phyloP scores from a whole-genome alignment of 1,284 basidiomycete species.

The Ceraceosorus guamensis region DNA sequence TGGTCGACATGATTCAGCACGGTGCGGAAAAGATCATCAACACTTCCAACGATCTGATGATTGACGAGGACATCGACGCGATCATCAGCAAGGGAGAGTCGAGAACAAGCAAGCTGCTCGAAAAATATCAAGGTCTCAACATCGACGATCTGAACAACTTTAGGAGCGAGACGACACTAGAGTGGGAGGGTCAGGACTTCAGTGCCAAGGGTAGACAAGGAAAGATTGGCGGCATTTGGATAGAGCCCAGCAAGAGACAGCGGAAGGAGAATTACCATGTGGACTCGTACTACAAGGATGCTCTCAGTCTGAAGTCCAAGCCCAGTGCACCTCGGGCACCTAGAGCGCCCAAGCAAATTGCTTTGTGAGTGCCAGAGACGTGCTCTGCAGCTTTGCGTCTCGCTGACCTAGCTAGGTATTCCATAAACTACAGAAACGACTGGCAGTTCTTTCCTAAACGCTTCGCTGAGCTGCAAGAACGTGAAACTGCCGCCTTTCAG shows the following conservation, averaged over 20 bases:
- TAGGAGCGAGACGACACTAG: conserved; percentile 70
- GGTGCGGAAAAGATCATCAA: conserved; percentile 97
- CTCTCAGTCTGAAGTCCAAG: conserved; percentile 62
- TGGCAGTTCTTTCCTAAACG: conserved; percentile 93
- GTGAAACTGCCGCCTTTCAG: conserved; percentile 56
- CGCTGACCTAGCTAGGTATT: too few species aligned
- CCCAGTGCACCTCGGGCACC: conserved; percentile 76
- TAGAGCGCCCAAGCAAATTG: conserved; percentile 80
- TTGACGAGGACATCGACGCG: conserved; percentile 88
- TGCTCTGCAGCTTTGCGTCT: background rate
- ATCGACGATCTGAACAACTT: conserved; percentile 95
- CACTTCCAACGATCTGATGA: conserved; percentile 56
- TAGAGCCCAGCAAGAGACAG: conserved; percentile 90
- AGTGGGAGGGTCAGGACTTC: conserved; percentile 97
- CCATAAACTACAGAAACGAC: conserved; percentile 64
- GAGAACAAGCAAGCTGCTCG: conserved; percentile 77
- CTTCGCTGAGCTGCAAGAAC: conserved; percentile 75
- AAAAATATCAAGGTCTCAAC: conserved; percentile 86
- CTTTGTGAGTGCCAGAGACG: conserved; percentile 56
- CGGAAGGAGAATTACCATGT: conserved; percentile 89
- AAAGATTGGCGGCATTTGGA: conserved; percentile 58
- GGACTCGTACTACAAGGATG: conserved; percentile 70
- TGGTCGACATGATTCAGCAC: conserved; percentile 96
- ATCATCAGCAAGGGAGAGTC: conserved; percentile 76
- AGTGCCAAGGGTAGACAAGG: conserved; percentile 57